Conservation (phyloP, 2,329 filamentous ascomycete species). For the Neopestalotiopsis sp. region DNA sequence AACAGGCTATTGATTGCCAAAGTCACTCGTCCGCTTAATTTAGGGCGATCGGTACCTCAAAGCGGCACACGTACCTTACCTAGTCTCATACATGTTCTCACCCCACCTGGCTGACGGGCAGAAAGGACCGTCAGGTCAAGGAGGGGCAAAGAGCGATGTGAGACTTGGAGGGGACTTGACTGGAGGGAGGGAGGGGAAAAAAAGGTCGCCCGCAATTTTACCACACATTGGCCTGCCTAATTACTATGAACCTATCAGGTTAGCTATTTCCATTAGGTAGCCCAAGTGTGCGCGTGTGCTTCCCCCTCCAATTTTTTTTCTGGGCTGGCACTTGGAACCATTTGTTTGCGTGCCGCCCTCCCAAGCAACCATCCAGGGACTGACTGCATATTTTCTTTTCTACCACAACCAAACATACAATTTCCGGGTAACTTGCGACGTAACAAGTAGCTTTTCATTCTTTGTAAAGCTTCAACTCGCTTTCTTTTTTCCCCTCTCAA, state of each 20-base stretch:
- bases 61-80: neutral
- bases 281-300: neutral
- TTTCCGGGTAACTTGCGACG: neutral
- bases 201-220: constrained; percentile 9
- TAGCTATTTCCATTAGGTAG: neutral
- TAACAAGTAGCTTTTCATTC: constrained; percentile 4
- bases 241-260: neutral
- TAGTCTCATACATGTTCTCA: neutral
- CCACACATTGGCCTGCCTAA: neutral
- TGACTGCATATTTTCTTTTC: constrained; percentile 9
- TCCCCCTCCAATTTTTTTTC: constrained; percentile 1
- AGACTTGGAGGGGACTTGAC: no score
- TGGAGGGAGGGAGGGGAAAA: neutral
- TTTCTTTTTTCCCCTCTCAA: neutral
- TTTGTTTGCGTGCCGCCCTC: constrained; percentile 9
- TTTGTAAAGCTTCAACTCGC: neutral
- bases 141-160: neutral
- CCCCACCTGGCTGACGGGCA: neutral
- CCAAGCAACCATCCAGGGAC: neutral
- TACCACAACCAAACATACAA: neutral
- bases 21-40: no score
- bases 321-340: neutral
- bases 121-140: neutral
- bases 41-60: neutral
- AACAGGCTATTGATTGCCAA: no score